Percentiles rank a stretch among this genome's conserved stretches.
Evolutionary conservation across 495 filamentous ascomycete genomes (phyloP).

Genomic region (Penicilliopsis zonata): DNA sequence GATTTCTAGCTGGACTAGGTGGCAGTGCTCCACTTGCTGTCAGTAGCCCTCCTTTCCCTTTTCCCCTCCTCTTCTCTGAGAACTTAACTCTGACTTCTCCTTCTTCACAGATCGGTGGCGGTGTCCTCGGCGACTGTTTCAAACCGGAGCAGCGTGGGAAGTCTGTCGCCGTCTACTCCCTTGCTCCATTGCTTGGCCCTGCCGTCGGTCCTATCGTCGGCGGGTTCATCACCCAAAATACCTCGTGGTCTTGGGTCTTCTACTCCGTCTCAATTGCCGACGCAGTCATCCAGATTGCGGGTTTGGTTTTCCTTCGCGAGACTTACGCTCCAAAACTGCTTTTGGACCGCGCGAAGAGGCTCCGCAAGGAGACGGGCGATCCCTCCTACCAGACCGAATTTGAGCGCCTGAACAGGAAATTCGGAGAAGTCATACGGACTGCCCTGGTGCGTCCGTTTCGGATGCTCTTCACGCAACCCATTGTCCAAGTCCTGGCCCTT

Average conservation of each 20-base stretch:
- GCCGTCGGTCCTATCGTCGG: constrained; percentile 53
- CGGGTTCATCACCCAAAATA: constrained; percentile 55
- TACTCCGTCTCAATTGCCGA: constrained; percentile 50
- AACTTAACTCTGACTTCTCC: constrained; percentile 1
- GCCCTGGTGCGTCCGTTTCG: constrained; percentile 44
- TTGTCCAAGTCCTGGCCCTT: constrained; percentile 45
- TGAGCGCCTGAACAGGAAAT: constrained; percentile 36
- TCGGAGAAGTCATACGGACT: constrained; percentile 26
- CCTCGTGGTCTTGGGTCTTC: constrained; percentile 63
- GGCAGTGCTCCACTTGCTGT: constrained; percentile 41
- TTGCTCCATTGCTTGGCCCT: constrained; percentile 56
- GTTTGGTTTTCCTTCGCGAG: constrained; percentile 57
- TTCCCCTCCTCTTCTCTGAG: background rate
- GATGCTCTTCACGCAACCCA: constrained; percentile 47
- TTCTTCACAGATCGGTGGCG: constrained; percentile 47
- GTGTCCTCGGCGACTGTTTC: constrained; percentile 53
- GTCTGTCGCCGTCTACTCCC: constrained; percentile 50
- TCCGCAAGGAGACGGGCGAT: constrained; percentile 57
- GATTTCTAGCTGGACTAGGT: constrained; percentile 47
- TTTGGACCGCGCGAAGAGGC: constrained; percentile 36
- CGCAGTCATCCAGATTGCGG: constrained; percentile 47
- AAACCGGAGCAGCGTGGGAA: constrained; percentile 50
- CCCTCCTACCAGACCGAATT: constrained; percentile 47
- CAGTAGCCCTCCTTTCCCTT: too few relatives aligned
- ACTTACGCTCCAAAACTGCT: constrained; percentile 59